Evolutionary conservation across 1,284 basidiomycete species (phyloP), one percentile per base, ranked within the genome.

Genomic region (Moesziomyces sp.): DNA sequence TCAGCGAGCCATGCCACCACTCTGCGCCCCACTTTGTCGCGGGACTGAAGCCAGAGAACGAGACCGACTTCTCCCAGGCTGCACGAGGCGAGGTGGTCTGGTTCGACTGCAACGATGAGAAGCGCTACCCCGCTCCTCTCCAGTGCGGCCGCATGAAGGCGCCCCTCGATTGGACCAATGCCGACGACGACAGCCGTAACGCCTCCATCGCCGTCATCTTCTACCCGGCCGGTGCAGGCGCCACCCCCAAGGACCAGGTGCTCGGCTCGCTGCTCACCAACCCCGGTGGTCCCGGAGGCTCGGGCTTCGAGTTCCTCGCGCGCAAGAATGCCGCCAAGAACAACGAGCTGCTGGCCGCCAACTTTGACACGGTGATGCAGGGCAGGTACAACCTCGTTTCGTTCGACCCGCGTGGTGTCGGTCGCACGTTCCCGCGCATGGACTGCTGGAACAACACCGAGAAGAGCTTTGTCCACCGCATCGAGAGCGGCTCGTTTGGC

Each of bases 201-300:
- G 74, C 77, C 16, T 66, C 61, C 10, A 57, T 78, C 35, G 70
- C 71, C 44, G 68, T 78, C 52, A 60, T 77, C 60, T 63, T 61
- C 50, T 78, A 67, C 56, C 65, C 70, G 8, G 77, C 77, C 7
- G 74, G 77, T n/a, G 74, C 63, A 0, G 71, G 72, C 18, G 53
- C 62, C 30, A 76, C 74, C 21, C 49, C 63, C 24, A 58, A 61
- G 51, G 38, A 62, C 7, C 49, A 77, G n/a, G 52, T 75, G 6
- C 61, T 69, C 5, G 77, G 77, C 14, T 63, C 68, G 19, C 54
- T 79, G 18, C 54, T 77, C 42, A 65, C 64, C 60, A 79, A 79
- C 52, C 70, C 67, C 5, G 77, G 77, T 42, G 77, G 77, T 24
- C 77, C 77, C 1, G 77, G 77, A 45, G 77, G 74, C 10, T 64